Conservation (phyloP, 2,329 filamentous ascomycete species). For the Zymoseptoria ardabiliae region DNA sequence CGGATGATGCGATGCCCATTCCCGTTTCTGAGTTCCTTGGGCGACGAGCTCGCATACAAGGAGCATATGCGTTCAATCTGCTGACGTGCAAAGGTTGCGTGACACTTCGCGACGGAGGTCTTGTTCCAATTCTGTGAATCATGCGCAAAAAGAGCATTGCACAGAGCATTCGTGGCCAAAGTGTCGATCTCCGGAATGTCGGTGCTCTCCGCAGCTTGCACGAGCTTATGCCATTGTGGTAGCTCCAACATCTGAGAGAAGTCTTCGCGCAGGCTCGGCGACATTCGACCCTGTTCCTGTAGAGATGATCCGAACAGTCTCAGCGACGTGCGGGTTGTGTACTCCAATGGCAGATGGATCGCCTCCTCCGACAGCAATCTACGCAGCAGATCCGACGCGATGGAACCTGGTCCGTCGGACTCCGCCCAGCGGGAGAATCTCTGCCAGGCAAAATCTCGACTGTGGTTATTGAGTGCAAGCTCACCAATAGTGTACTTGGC, state of each 20-base stretch:
- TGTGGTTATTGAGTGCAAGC: conserved; percentile 15
- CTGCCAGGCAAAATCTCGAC: conserved; percentile 13
- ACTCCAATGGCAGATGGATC: conserved; percentile 4
- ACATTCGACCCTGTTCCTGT: conserved; percentile 1
- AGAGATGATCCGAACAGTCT: conserved; percentile 9
- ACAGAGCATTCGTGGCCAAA: conserved; percentile 6
- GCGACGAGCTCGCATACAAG: background rate
- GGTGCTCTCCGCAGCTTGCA: conserved; percentile 14
- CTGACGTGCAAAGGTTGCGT: conserved; percentile 14
- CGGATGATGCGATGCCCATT: background rate
- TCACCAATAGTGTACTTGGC: conserved; percentile 14
- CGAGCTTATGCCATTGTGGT: conserved; percentile 16
- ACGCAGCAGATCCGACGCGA: conserved; percentile 6
- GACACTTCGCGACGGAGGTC: conserved; percentile 7
- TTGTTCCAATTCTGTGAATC: conserved; percentile 1
- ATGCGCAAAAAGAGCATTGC: conserved; percentile 14
- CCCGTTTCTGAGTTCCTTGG: background rate
- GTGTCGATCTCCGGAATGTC: conserved; percentile 1
- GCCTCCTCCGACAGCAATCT: conserved; percentile 8
- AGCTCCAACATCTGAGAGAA: conserved; percentile 11
- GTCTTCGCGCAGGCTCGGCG: background rate
- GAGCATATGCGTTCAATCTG: conserved; percentile 13
- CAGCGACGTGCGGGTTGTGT: conserved; percentile 11
- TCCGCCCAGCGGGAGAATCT: background rate
- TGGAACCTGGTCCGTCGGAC: background rate